Evolutionary conservation across 1,139 yeast genomes (phyloP).

Genomic region (Magnusiomyces paraingens): DNA sequence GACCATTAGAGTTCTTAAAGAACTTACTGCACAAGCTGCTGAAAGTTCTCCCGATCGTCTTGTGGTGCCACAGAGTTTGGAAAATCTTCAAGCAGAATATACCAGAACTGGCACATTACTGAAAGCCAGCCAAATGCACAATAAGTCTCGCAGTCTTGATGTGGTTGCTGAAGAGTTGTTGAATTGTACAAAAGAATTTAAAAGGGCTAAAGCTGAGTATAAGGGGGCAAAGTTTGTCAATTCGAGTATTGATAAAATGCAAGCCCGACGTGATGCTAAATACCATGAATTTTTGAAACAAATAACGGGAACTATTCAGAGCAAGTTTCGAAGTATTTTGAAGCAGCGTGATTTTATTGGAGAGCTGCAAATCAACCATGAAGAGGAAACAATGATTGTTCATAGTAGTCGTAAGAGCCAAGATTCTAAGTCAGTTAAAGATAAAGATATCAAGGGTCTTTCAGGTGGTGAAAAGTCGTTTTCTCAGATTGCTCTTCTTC

Average conservation of each 20-base stretch:
- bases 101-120: background rate
- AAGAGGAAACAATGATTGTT: constrained; percentile 34
- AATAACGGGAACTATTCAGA: constrained; percentile 14
- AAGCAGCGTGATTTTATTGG: constrained; percentile 67
- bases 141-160: constrained; percentile 5
- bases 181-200: constrained; percentile 5
- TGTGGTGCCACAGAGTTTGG: too few species aligned
- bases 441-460: constrained; percentile 41
- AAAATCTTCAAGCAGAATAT: too few species aligned
- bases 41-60: too few species aligned
- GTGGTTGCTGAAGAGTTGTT: constrained; percentile 4
- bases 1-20: too few species aligned
- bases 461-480: constrained; percentile 98
- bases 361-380: constrained; percentile 54
- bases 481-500: constrained; percentile 78
- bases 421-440: constrained; percentile 38
- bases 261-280: constrained; percentile 24
- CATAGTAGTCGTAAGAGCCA: constrained; percentile 29
- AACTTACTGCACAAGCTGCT: too few species aligned
- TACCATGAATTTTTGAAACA: constrained; percentile 19
- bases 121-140: background rate
- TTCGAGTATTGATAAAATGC: constrained; percentile 19
- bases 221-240: constrained; percentile 34
- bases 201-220: constrained; percentile 36
- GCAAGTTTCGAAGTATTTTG: constrained; percentile 26